These are phyloP conservation scores for Aspergillus carbonarius DNA, from an alignment of 2,329 filamentous ascomycete genomes.

Conservation along the genomic window DNA sequence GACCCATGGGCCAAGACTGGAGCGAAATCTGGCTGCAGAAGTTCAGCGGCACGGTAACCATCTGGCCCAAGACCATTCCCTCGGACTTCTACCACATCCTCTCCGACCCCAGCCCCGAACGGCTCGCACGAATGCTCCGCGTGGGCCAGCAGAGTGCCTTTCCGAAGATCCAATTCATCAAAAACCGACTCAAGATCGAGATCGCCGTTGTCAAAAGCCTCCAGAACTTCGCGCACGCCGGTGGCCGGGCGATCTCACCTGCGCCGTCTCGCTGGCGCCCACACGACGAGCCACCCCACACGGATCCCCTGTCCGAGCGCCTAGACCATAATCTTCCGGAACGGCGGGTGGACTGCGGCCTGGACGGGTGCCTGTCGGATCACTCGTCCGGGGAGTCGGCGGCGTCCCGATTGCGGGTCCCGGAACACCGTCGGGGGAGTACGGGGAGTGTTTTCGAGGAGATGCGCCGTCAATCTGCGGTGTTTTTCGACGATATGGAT, in stretches of 20 bases:
- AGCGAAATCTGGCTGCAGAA: conserved; percentile 93
- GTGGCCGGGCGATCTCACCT: conserved; percentile 27
- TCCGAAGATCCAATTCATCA: conserved; percentile 87
- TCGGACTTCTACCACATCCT: conserved; percentile 86
- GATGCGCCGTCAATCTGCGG: conserved; percentile 46
- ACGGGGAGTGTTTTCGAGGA: conserved; percentile 41
- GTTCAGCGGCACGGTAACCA: conserved; percentile 91
- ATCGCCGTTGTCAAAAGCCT: conserved; percentile 61
- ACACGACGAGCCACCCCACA: conserved; percentile 12
- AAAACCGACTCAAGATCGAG: conserved; percentile 83
- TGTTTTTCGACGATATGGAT: conserved; percentile 47
- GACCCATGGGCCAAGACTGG: conserved; percentile 93
- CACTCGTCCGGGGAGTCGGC: conserved; percentile 24
- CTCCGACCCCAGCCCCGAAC: conserved; percentile 71
- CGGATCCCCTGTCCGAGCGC: conserved; percentile 23
- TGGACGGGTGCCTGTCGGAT: conserved; percentile 18
- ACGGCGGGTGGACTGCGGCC: conserved; percentile 21
- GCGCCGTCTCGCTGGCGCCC: conserved; percentile 30
- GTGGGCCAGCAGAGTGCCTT: conserved; percentile 87
- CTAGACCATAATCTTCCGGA: conserved; percentile 32
- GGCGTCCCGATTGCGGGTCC: conserved; percentile 22
- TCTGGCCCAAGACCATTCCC: conserved; percentile 81
- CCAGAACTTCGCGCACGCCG: conserved; percentile 29
- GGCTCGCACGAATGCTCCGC: conserved; percentile 84
- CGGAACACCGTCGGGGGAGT: conserved; percentile 27